phyloP scores from a whole-genome alignment of 345 rosid genomes.

The Syzygium jambos region DNA sequence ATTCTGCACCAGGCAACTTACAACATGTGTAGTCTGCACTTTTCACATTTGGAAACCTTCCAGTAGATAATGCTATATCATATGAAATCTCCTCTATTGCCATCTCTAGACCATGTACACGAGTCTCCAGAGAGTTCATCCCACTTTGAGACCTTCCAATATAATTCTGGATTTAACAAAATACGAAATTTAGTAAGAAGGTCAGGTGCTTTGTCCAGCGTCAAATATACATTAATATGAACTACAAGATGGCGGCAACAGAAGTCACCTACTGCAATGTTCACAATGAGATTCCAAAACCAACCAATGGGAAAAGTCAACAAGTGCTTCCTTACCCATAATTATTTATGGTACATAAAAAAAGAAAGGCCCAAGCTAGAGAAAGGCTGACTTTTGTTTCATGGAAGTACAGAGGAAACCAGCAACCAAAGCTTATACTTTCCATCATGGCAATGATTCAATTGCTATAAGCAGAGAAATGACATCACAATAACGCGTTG shows the following conservation, averaged over 20 bases:
- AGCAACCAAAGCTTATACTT: neutral
- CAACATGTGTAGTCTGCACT: slow-evolving; percentile 60
- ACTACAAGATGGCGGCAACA: neutral
- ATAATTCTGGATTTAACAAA: slow-evolving; percentile 43
- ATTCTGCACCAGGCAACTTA: slow-evolving; percentile 77
- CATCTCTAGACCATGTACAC: slow-evolving; percentile 83
- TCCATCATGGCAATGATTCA: neutral
- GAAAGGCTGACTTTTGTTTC: neutral
- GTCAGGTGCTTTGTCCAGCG: slow-evolving; percentile 2
- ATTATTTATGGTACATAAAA: neutral
- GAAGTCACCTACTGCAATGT: neutral
- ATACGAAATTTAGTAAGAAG: slow-evolving; percentile 1
- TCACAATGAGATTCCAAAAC: neutral
- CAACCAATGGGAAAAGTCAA: neutral
- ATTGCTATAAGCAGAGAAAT: neutral
- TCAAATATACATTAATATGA: neutral
- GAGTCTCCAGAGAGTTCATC: slow-evolving; percentile 72
- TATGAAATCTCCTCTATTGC: slow-evolving; percentile 77
- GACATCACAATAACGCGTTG: neutral
- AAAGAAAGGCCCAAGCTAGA: neutral
- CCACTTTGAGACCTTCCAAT: slow-evolving; percentile 88
- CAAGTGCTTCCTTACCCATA: neutral
- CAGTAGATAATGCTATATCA: slow-evolving; percentile 53
- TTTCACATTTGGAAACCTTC: slow-evolving; percentile 41
- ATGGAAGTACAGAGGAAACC: neutral